phyloP scores from a whole-genome alignment of 352 stramenopile species.

The Globisporangium iwayamae region DNA sequence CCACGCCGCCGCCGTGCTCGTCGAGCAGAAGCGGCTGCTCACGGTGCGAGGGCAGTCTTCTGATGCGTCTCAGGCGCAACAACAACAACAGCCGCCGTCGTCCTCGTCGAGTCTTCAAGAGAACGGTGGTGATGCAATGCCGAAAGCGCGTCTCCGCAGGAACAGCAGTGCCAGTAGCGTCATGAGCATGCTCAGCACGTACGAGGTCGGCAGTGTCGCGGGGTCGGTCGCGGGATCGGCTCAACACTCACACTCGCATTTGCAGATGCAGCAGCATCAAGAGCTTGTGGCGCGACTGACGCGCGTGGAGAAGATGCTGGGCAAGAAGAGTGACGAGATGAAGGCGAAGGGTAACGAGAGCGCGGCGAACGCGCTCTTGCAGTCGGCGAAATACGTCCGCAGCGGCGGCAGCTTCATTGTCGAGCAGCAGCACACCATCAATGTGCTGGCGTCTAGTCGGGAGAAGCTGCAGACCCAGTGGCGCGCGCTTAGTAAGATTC shows the following conservation, averaged over 20 bases:
- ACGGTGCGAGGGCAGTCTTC: slow-evolving; percentile 8
- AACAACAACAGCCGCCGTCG: slow-evolving; percentile 10
- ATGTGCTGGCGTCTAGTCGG: slow-evolving; percentile 27
- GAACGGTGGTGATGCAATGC: slow-evolving; percentile 21
- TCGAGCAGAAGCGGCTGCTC: slow-evolving; percentile 54
- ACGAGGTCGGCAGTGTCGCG: slow-evolving; percentile 16
- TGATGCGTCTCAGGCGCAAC: slow-evolving; percentile 14
- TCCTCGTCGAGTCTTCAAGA: slow-evolving; percentile 6
- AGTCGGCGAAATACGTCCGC: slow-evolving; percentile 44
- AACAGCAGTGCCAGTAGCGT: slow-evolving; percentile 20
- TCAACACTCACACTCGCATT: background rate
- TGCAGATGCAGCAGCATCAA: slow-evolving; percentile 15
- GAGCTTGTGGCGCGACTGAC: slow-evolving; percentile 35
- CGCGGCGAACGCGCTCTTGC: slow-evolving; percentile 46
- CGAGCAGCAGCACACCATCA: slow-evolving; percentile 53
- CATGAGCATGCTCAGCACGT: slow-evolving; percentile 18
- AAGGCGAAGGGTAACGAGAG: slow-evolving; percentile 56
- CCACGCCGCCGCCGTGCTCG: slow-evolving; percentile 43
- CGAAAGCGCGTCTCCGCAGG: slow-evolving; percentile 10
- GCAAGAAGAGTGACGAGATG: slow-evolving; percentile 81
- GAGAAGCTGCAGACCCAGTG: slow-evolving; percentile 21
- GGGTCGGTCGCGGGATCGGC: slow-evolving; percentile 8
- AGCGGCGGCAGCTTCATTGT: slow-evolving; percentile 27
- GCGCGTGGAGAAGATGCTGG: slow-evolving; percentile 51
- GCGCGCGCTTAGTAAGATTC: slow-evolving; percentile 17